Base-by-base conservation (phyloP, 345 rosid species). In the Rhodamnia argentea region DNA sequence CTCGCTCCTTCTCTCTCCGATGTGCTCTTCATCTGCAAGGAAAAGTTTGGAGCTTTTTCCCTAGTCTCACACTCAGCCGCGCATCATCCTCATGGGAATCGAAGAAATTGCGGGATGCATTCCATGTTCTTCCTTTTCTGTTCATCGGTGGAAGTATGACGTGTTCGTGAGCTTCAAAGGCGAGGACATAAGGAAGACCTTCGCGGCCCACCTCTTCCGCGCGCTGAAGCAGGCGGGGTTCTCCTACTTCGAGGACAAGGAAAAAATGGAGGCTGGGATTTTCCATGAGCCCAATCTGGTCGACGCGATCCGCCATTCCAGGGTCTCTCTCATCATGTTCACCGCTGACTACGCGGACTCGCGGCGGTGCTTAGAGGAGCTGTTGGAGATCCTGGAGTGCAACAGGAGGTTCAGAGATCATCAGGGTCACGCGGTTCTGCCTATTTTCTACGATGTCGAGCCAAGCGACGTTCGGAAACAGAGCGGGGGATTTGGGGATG, bases 271-370 rank as follows among this genome's bases (percentile, higher is more conserved):
- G 64, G 13, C 64, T 3, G 15, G 64, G 27, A 58, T 3, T 26
- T 58, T 58, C 26, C 64, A 26, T 58, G 32, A 26, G 64, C 15
- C 64, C 64, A 58, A 26, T 5, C 29, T 58, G 15, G 29, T 26
- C 64, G 14, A 58, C 14, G 64, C 64, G 16, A 81, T 86, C 37
- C 78, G 2, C 13, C 56, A 57, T 15, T 86, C 87, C 14, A 47
- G 64, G 76, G 58, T 86, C 20, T 32, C 84, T n/a, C 56, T 86
- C 16, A 14, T 86, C 44, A 2, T 86, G 75, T 86, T 86, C 75
- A 76, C 87, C 54, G n/a, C 32, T 24, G 57, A 81, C 57, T 86
- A 86, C 10, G 87, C 84, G 5, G 87, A 81, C 83, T 86, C 84
- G 16, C 15, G 50, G 24, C 29, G 84, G 87, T 57, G 87, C 76